Base-by-base conservation (phyloP, 2,329 filamentous ascomycete genomes). In the Calonectria pseudoreteaudii region DNA sequence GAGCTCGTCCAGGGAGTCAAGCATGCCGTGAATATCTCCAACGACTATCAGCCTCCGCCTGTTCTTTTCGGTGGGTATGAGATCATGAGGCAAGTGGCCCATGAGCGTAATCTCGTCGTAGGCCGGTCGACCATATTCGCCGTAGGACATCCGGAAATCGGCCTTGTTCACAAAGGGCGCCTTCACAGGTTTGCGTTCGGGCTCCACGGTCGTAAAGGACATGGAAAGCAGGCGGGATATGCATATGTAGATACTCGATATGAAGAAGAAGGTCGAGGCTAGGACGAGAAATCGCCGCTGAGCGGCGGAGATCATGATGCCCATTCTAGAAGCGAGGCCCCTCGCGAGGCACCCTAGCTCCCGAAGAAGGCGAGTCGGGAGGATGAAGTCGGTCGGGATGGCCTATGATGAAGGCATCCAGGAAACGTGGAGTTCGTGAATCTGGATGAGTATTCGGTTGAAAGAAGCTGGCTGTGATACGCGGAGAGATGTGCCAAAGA, bases 21-120 rank as follows among this genome's bases (percentile, higher is more conserved):
- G 91, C 87, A 97, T 97, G 64, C 97, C 97, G 86, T 98, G 96
- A 18, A 98, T 95, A 85, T 99, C 97, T 69, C 97, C 96, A 41
- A 98, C 88, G 74, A 98, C 88, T 41, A 98, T 87, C 30, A 99
- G 86, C 23, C 95, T 88, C 68, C 90, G 91, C 28, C 86, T 80
- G 47, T 86, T 85, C 26, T 82, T 71, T 31, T 79, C 58, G 4
- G 85, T 86, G 4, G 83, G 81, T 23, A 85, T 73, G 58, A 81
- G 68, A 49, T 80, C 66, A 13, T 74, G 68, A 14, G 84, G 82
- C 11, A 87, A 76, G 20, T 75, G 74, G 38, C 80, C 80, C 44
- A 83, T 75, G 62, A 84, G 78, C 13, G 76, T 80, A 30, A 84
- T 81, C 41, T 77, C 78, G 41, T 82, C 80, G 76, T 88, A 81